These are phyloP conservation scores for Cryptococcus amylolentus DNA, from an alignment of 1,284 basidiomycete species.

Conservation along the genomic window DNA sequence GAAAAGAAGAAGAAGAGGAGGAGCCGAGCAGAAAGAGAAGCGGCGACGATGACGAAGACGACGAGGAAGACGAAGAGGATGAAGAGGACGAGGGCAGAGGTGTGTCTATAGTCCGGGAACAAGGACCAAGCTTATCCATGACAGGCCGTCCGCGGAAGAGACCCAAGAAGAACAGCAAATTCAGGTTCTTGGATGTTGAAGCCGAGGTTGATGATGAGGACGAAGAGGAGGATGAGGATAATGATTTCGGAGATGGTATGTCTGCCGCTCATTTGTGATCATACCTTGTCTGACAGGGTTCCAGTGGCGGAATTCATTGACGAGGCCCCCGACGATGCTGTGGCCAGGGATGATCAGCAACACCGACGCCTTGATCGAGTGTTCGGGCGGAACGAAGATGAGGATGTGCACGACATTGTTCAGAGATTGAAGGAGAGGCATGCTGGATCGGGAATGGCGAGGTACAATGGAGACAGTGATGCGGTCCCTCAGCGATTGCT, in stretches of 20 bases:
- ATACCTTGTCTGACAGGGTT: constrained; percentile 9
- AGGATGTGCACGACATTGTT: constrained; percentile 82
- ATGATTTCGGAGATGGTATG: constrained; percentile 65
- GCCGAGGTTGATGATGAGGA: constrained; percentile 92
- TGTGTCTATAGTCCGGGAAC: neutral
- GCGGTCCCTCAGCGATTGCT: constrained; percentile 90
- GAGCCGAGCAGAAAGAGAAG: constrained; percentile 92
- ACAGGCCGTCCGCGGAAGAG: constrained; percentile 14
- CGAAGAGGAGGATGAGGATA: constrained; percentile 90
- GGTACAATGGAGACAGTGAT: constrained; percentile 85
- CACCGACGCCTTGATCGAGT: constrained; percentile 76
- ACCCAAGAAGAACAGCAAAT: constrained; percentile 50
- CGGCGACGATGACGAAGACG: constrained; percentile 50
- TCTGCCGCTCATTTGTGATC: constrained; percentile 6
- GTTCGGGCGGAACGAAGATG: constrained; percentile 72
- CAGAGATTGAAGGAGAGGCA: constrained; percentile 79
- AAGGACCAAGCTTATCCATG: neutral
- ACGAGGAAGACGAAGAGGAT: constrained; percentile 31
- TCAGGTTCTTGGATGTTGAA: constrained; percentile 90
- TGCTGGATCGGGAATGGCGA: constrained; percentile 61
- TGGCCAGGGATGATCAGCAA: constrained; percentile 60
- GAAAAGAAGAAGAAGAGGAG: constrained; percentile 86
- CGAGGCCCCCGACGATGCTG: constrained; percentile 63
- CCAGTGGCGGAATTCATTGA: constrained; percentile 67
- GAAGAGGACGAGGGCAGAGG: constrained; percentile 27